Evolutionary conservation across 495 filamentous ascomycete genomes (phyloP).

Genomic region (Podospora pseudocomata): DNA sequence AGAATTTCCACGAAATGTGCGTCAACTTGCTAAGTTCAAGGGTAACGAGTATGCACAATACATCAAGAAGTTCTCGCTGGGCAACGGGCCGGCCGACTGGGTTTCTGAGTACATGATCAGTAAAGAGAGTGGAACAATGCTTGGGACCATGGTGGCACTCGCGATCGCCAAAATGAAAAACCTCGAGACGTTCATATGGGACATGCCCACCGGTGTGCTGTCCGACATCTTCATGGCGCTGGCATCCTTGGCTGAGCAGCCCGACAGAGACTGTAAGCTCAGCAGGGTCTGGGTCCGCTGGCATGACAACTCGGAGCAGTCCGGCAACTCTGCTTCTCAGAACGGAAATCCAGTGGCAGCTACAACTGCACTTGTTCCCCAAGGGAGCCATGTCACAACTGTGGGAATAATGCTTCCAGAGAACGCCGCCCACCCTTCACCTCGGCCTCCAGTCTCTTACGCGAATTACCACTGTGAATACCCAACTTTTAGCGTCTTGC

Average conservation of each 20-base stretch:
- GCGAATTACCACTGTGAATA: slow-evolving; percentile 61
- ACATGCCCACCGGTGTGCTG: slow-evolving; percentile 90
- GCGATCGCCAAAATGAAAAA: slow-evolving; percentile 83
- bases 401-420: slow-evolving; percentile 41
- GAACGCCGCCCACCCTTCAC: slow-evolving; percentile 24
- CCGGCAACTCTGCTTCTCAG: slow-evolving; percentile 22
- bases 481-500: slow-evolving; percentile 81
- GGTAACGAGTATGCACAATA: slow-evolving; percentile 81
- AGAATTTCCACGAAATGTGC: slow-evolving; percentile 20
- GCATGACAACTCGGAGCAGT: slow-evolving; percentile 69
- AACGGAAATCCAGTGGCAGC: slow-evolving; percentile 29
- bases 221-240: slow-evolving; percentile 85
- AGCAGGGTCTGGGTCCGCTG: slow-evolving; percentile 83
- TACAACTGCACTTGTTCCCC: slow-evolving; percentile 32
- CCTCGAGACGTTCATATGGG: slow-evolving; percentile 89
- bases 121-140: slow-evolving; percentile 90
- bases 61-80: slow-evolving; percentile 84
- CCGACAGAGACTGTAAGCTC: slow-evolving; percentile 62
- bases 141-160: slow-evolving; percentile 84
- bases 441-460: slow-evolving; percentile 33
- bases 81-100: slow-evolving; percentile 80
- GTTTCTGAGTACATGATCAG: slow-evolving; percentile 83
- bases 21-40: slow-evolving; percentile 16
- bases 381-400: slow-evolving; percentile 41
- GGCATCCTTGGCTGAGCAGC: slow-evolving; percentile 61